Conservation (phyloP, 2,329 filamentous ascomycete genomes). For the Pseudogymnoascus sp. region DNA sequence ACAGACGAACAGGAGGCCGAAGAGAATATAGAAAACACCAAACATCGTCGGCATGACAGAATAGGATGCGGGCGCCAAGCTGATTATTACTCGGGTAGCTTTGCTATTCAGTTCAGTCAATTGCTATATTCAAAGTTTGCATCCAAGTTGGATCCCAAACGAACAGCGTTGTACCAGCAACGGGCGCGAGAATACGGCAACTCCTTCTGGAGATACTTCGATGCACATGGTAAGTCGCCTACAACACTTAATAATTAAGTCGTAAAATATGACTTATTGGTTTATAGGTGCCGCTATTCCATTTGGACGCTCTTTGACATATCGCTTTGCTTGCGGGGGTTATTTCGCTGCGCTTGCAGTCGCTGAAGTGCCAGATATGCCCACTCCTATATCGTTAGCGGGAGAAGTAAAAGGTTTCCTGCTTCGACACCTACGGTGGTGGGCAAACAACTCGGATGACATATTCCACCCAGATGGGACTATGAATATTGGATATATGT, state of each 20-base stretch:
- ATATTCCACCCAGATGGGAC: constrained; percentile 44
- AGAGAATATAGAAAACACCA: neutral
- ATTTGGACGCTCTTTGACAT: constrained; percentile 43
- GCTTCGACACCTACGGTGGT: constrained; percentile 44
- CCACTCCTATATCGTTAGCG: constrained; percentile 31
- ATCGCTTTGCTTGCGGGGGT: constrained; percentile 42
- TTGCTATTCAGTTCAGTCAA: constrained; percentile 45
- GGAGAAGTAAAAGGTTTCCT: constrained; percentile 43
- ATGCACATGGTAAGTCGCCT: constrained; percentile 31
- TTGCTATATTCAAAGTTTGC: constrained; percentile 40
- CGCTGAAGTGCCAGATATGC: constrained; percentile 32
- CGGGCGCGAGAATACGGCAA: constrained; percentile 35
- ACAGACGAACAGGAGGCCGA: constrained; percentile 24
- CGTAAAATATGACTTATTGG: neutral
- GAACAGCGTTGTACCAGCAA: constrained; percentile 32
- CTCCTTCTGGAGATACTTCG: constrained; percentile 42
- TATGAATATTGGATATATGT: constrained; percentile 39
- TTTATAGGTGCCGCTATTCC: constrained; percentile 41
- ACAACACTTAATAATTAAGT: neutral
- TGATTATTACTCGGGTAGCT: constrained; percentile 47
- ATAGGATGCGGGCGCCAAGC: constrained; percentile 29
- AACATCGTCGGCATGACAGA: neutral
- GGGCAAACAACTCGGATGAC: constrained; percentile 33
- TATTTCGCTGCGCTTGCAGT: constrained; percentile 42
- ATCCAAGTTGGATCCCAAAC: constrained; percentile 31